Percentiles rank a stretch among this genome's conserved stretches.
Evolutionary conservation across 768 basidiomycete genomes (phyloP).

Genomic region (Cyathus striatus): DNA sequence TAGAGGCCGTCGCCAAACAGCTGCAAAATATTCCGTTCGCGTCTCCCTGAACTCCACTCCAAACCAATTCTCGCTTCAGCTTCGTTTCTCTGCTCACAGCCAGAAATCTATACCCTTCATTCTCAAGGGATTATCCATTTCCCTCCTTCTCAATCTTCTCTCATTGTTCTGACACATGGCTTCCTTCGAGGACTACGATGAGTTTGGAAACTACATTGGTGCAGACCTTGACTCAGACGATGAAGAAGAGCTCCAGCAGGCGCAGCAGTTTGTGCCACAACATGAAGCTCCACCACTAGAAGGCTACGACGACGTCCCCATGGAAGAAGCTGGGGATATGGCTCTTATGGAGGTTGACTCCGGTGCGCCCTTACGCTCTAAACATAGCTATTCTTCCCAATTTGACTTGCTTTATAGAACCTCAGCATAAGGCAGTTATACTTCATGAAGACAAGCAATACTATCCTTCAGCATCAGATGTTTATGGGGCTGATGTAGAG

Average conservation of each 20-base stretch:
- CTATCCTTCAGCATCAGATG: constrained; percentile 87
- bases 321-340: constrained; percentile 46
- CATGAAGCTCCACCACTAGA: constrained; percentile 56
- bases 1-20: constrained; percentile 15
- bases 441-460: constrained; percentile 98
- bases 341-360: constrained; percentile 85
- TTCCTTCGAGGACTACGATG: constrained; percentile 80
- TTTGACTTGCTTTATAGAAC: constrained; percentile 1
- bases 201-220: constrained; percentile 98
- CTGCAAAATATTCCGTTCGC: constrained; percentile 20
- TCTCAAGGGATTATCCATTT: too few relatives aligned
- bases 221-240: constrained; percentile 91
- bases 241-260: constrained; percentile 55
- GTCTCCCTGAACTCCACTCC: constrained; percentile 7
- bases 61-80: not conserved
- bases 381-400: constrained; percentile 3
- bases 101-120: too few relatives aligned
- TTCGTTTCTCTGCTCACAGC: not conserved
- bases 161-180: constrained; percentile 23
- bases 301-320: constrained; percentile 74
- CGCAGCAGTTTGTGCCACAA: constrained; percentile 39
- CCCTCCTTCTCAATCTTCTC: not conserved
- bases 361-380: constrained; percentile 40
- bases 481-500: constrained; percentile 93
- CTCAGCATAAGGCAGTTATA: constrained; percentile 68